Base-by-base conservation (phyloP, 371 early-diverging fungal species). In the Choanephora cucurbitarum region DNA sequence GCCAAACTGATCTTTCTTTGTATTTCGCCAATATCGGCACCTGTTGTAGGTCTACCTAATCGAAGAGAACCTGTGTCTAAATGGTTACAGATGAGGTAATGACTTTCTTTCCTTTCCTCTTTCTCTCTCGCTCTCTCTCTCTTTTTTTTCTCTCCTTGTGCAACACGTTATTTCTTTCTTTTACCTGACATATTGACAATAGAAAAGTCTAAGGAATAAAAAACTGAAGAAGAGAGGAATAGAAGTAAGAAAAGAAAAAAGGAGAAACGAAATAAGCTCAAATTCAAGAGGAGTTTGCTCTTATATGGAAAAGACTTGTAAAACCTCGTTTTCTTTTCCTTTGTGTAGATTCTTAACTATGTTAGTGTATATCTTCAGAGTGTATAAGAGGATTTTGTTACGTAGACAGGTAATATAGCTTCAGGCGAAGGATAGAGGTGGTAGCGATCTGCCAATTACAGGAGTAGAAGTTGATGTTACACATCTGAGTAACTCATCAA, bases 1-100 rank as follows among this genome's bases (percentile, higher is more conserved):
- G 76, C 79, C 33, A 64, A 58, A 19, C 73, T 69, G 33, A 79
- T 75, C 44, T 75, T 75, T 49, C 69, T 70, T 47, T 79, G 79
- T 11, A 79, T 49, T 49, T 79, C 79, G 14, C 73, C 76, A 63
- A 79, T 73, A 61, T 79, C 79, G 31, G 64, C 74, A 13, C 78
- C 78, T 10, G 78, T 77, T 6, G 78, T 66, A 14, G 74, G 63
- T 19, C 58, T 53, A 3, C 55, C 55, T 40, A 55, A 40, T 41
- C 54, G 32, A 31, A 60, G 34, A 11, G 42, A 42, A n/a, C 50
- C 49, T 21, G 44, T 54, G 48, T 40, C 23, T 52, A 24, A 42
- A 24, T 2, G 8, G 21, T 51, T 33, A 15, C 8, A 32, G n/a
- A 10, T 24, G 2, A 49, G 19, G 15, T 2, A 14, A 39, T 9